These are phyloP conservation scores for Croton setiger DNA, from an alignment of 441 rosid species.

Conservation along the genomic window DNA sequence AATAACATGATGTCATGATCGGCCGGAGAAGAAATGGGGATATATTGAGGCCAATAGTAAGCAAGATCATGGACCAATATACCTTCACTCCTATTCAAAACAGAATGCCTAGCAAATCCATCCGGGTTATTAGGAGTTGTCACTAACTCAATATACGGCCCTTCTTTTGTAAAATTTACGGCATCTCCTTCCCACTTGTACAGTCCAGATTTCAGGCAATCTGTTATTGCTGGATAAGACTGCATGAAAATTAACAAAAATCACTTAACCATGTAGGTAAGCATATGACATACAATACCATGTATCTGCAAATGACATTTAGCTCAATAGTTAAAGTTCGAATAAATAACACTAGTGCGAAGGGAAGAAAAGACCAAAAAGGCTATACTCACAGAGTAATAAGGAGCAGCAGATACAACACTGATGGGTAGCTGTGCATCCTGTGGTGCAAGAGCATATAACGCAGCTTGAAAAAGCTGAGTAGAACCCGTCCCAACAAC, in stretches of 20 bases:
- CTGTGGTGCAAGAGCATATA: constrained; percentile 68
- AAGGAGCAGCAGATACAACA: constrained; percentile 84
- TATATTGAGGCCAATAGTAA: constrained; percentile 93
- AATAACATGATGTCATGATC: constrained; percentile 78
- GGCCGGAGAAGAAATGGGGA: constrained; percentile 61
- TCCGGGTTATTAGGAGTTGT: constrained; percentile 95
- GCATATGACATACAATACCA: too few relatives aligned
- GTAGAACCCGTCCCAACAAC: constrained; percentile 94
- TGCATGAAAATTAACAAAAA: constrained; percentile 35
- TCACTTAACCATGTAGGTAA: too few relatives aligned
- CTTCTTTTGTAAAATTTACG: constrained; percentile 37
- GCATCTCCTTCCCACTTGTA: constrained; percentile 95
- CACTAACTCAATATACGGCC: constrained; percentile 79
- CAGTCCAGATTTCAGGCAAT: constrained; percentile 70
- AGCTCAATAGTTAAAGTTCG: too few relatives aligned
- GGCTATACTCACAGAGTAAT: constrained; percentile 60
- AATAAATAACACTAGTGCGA: too few relatives aligned
- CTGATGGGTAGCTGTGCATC: constrained; percentile 54
- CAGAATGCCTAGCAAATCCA: constrained; percentile 58
- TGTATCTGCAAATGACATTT: too few relatives aligned
- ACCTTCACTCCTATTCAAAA: constrained; percentile 64
- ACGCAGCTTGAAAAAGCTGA: constrained; percentile 79
- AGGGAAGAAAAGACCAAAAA: too few relatives aligned
- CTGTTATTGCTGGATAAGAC: constrained; percentile 80
- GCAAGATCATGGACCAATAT: constrained; percentile 81